Evolutionary conservation across 2,329 filamentous ascomycete species (phyloP), one percentile per base, ranked within the genome.

Genomic region (Fusarium nodosum): DNA sequence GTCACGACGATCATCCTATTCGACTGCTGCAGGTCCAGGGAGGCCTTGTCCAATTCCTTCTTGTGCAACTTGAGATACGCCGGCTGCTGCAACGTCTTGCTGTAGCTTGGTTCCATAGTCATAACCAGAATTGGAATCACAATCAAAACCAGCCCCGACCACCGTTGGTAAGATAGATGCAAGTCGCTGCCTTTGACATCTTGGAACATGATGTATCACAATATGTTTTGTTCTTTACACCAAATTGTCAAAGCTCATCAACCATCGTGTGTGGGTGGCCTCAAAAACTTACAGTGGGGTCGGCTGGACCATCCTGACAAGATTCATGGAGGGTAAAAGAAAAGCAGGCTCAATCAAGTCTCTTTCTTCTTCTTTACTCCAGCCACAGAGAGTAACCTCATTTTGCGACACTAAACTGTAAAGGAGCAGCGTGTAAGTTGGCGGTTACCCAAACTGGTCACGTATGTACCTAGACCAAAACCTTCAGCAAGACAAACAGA

Each of bases 181-280:
- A 51, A 20, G 33, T 20, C 48, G 48, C 24, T 51, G 18, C 48
- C 18, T 51, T 22, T 51, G 33, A 51, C n/a, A 39, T 20, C 48
- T 18, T 28, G 48, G 48, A 39, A 39, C 24, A 51, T 51, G 48
- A 51, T 51, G 13, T 24, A 51, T 51, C 48, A 51, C 10, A 28
- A 28, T 13, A 20, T 39, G 48, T 28, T 39, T 51, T 28, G 18
- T 33, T 28, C 31, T 5, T 13, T 28, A 8, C 6, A 16, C 33
- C 22, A 51, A 28, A 36, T 15, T 51, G 48, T 39, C 48, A 51
- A 51, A 51, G 22, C 48, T 20, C 34, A 7, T 38, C 24, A 4
- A n/a, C 22, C 24, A 38, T 51, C 16, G 26, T 28, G 13, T 24
- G 46, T 39, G 33, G 33, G 18, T 16, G 48, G 48, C 48, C 48